phyloP scores from a whole-genome alignment of 768 basidiomycete species.

The Guyanaporus albipodus region DNA sequence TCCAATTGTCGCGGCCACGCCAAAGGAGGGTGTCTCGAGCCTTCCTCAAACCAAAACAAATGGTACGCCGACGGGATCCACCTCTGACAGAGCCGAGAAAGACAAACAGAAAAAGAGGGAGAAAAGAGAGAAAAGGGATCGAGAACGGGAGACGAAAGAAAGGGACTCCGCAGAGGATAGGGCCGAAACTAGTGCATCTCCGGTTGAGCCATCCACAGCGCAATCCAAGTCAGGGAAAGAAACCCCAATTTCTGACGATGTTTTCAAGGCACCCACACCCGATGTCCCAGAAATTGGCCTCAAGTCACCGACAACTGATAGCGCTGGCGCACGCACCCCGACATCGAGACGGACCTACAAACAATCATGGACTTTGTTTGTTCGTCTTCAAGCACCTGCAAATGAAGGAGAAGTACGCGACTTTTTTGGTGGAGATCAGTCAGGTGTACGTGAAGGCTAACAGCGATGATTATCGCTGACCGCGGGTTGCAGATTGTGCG shows the following conservation, averaged over 20 bases:
- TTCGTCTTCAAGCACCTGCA: constrained; percentile 55
- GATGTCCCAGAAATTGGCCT: constrained; percentile 32
- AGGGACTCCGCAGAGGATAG: constrained; percentile 37
- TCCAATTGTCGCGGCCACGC: constrained; percentile 29
- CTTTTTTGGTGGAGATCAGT: constrained; percentile 70
- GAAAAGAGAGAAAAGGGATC: constrained; percentile 59
- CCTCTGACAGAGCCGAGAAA: constrained; percentile 50
- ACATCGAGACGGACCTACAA: constrained; percentile 58
- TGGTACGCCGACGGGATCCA: constrained; percentile 28
- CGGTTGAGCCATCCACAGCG: constrained; percentile 18
- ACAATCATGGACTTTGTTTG: constrained; percentile 83
- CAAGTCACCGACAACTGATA: constrained; percentile 57
- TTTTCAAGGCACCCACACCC: constrained; percentile 22
- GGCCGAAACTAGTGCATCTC: constrained; percentile 27
- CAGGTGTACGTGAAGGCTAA: constrained; percentile 47
- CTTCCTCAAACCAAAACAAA: constrained; percentile 32
- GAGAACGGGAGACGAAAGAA: constrained; percentile 40
- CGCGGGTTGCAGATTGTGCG: constrained; percentile 53
- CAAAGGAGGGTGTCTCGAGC: constrained; percentile 34
- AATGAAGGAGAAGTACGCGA: constrained; percentile 66
- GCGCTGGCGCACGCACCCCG: constrained; percentile 66
- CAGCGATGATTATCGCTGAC: background rate
- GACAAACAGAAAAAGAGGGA: constrained; percentile 59
- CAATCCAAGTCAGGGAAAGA: constrained; percentile 38
- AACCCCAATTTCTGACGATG: constrained; percentile 32